These are phyloP conservation scores for Torulaspora gathmanii DNA, from an alignment of 805 yeast genomes.

Conservation along the genomic window DNA sequence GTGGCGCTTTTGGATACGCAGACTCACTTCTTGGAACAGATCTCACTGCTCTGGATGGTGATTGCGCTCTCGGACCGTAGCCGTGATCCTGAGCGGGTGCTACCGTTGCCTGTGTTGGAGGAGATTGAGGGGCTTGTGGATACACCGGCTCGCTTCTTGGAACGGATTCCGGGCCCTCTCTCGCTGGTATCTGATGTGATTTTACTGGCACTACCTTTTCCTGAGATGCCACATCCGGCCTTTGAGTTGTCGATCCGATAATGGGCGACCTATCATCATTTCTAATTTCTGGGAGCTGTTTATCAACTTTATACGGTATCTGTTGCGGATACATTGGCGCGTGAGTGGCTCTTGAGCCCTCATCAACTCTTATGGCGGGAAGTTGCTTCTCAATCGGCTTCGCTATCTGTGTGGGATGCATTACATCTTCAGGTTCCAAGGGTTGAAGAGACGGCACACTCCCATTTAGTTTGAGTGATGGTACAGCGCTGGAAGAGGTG, in stretches of 20 bases:
- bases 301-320: background rate
- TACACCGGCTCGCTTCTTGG: too few species aligned
- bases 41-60: background rate
- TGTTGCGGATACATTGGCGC: too few species aligned
- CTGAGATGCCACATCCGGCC: background rate
- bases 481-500: conserved; percentile 23
- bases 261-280: background rate
- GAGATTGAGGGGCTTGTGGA: background rate
- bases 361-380: conserved; percentile 2
- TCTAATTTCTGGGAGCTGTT: conserved; percentile 2
- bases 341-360: background rate
- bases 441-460: conserved; percentile 3
- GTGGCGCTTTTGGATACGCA: background rate
- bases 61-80: background rate
- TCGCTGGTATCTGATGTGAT: background rate
- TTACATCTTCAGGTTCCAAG: background rate
- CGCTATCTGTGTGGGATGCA: background rate
- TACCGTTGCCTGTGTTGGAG: background rate
- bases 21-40: background rate
- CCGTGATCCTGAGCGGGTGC: background rate
- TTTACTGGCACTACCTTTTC: background rate
- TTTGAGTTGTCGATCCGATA: background rate
- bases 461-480: conserved; percentile 4
- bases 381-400: background rate
- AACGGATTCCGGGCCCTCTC: background rate